Base-by-base conservation (phyloP, 2,329 filamentous ascomycete species). In the Curvularia hawaiiensis region DNA sequence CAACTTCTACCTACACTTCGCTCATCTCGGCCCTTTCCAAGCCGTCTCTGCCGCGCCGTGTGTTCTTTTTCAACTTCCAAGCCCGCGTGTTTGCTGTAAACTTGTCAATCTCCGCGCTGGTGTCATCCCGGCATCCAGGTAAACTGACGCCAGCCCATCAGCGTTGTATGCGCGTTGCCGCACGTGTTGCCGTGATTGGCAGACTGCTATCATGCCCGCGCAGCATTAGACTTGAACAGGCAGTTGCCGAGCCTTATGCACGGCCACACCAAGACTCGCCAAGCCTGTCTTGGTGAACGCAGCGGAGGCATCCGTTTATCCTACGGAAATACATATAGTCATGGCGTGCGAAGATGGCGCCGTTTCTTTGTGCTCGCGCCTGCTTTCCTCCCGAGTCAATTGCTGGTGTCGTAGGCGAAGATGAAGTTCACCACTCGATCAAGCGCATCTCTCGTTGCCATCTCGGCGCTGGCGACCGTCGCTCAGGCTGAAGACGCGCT, bases 181-280 rank as follows among this genome's bases (percentile, higher is more conserved):
- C 70, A 72, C 70, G 69, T 72, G 70, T 63, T 52, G n/a, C 14
- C 46, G 49, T 68, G 60, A 71, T 66, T 71, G 68, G 70, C 22
- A 55, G 52, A 31, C 56, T 61, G 62, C 64, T 71, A 71, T 71
- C 69, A 64, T 58, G 58, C 26, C 56, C 56, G 44, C 40, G 46
- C 38, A 35, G 49, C 52, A 51, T 50, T 55, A 60, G 54, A 24
- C 60, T 56, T 7, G 24, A 62, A 62, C 31, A 70, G 68, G 69
- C 59, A 72, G 67, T 67, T 71, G 67, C 66, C 67, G 61, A 69
- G 67, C 38, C 46, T n/a, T 26, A 40, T 44, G 51, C 63, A 65
- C 60, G 64, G 66, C 62, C 52, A 47, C 43, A 49, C 57, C 66
- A 64, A 70, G 67, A 64, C 33, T 40, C 24, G 40, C 46, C 55